phyloP scores from a whole-genome alignment of 2,329 filamentous ascomycete species.

The Daldinia eschscholtzii region DNA sequence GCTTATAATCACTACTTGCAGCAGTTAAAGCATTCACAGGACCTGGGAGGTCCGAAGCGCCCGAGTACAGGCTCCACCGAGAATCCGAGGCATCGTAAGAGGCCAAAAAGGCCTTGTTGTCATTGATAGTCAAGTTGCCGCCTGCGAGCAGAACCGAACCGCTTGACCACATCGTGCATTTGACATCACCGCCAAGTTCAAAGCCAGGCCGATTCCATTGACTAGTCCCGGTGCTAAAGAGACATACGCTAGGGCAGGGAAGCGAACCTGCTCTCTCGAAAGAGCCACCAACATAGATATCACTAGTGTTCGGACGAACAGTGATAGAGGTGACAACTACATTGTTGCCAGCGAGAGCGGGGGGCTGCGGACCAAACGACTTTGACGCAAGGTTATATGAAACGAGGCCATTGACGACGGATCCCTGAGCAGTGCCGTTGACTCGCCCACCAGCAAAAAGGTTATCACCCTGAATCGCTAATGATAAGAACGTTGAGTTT shows the following conservation, averaged over 20 bases:
- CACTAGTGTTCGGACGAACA: conserved; percentile 74
- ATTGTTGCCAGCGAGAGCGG: conserved; percentile 76
- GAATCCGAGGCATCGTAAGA: conserved; percentile 77
- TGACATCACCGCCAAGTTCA: conserved; percentile 77
- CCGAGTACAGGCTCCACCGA: conserved; percentile 74
- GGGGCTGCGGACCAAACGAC: conserved; percentile 78
- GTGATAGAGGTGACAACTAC: conserved; percentile 82
- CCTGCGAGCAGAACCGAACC: conserved; percentile 79
- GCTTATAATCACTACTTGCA: conserved; percentile 76
- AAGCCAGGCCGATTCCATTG: conserved; percentile 87
- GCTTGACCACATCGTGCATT: conserved; percentile 80
- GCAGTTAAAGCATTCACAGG: conserved; percentile 81
- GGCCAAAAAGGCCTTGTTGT: conserved; percentile 75
- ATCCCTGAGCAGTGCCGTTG: conserved; percentile 75
- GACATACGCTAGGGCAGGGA: conserved; percentile 84
- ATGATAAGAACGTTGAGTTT: conserved; percentile 79
- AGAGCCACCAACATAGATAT: conserved; percentile 87
- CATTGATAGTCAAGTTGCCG: conserved; percentile 78
- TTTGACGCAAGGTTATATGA: conserved; percentile 79
- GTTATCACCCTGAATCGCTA: conserved; percentile 74
- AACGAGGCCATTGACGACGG: conserved; percentile 77
- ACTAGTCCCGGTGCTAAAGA: conserved; percentile 75
- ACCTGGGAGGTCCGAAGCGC: conserved; percentile 77
- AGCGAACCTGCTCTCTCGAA: conserved; percentile 88
- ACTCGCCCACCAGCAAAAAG: conserved; percentile 88